phyloP scores from a whole-genome alignment of 768 basidiomycete species.

The Lactarius quietus region DNA sequence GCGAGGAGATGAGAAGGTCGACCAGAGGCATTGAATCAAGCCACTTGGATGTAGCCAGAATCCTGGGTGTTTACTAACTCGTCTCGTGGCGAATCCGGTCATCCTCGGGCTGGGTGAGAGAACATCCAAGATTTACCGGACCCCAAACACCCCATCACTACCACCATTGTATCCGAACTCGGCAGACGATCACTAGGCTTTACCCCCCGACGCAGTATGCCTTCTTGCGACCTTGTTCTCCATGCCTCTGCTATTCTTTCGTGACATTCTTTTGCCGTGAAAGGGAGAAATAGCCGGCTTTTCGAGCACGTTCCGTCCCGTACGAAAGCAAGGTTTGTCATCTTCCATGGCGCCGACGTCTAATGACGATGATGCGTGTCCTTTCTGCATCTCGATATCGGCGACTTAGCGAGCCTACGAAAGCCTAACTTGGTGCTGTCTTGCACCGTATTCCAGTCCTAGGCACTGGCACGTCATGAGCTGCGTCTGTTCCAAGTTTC shows the following conservation, averaged over 20 bases:
- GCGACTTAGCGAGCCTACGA: neutral
- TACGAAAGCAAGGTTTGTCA: neutral
- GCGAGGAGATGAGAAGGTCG: neutral
- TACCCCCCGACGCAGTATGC: neutral
- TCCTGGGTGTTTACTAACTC: neutral
- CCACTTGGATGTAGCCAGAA: neutral
- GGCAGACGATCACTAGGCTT: neutral
- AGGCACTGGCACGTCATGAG: neutral
- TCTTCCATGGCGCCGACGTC: neutral
- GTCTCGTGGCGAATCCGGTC: neutral
- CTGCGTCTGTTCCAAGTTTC: constrained; percentile 1
- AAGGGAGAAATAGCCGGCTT: constrained; percentile 12
- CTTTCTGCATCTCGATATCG: neutral
- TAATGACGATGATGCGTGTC: neutral
- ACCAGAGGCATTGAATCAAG: too few species aligned
- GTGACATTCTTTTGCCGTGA: constrained; percentile 2
- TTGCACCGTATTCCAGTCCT: neutral
- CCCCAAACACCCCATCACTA: constrained; percentile 13
- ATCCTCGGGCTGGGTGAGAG: constrained; percentile 18
- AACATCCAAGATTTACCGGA: neutral
- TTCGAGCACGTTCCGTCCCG: neutral
- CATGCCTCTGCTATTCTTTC: neutral
- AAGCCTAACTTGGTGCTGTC: neutral
- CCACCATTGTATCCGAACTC: constrained; percentile 2
- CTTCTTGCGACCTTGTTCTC: neutral